Evolutionary conservation across 768 basidiomycete genomes (phyloP).

Genomic region (Mycena kentingensis): DNA sequence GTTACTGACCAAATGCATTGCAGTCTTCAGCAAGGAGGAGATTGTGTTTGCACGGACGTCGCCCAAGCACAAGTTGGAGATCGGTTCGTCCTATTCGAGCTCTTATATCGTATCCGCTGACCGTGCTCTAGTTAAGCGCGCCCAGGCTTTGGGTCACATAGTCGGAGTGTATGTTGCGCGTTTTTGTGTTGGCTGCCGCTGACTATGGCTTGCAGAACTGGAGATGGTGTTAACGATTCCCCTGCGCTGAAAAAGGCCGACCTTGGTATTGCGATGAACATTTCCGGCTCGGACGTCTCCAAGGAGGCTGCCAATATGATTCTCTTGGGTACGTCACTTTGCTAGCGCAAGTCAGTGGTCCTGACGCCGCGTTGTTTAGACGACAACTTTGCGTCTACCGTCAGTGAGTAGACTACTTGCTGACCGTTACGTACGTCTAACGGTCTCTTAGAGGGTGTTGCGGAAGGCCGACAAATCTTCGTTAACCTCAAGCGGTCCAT

Average conservation of each 20-base stretch:
- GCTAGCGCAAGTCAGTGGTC: not conserved
- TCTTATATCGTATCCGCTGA: conserved; percentile 5
- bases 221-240: conserved; percentile 74
- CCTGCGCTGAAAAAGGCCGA: conserved; percentile 74
- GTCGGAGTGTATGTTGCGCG: conserved; percentile 61
- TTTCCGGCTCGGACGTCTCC: conserved; percentile 69
- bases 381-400: conserved; percentile 73
- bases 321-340: conserved; percentile 50
- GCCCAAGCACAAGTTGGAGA: conserved; percentile 73
- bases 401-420: conserved; percentile 48
- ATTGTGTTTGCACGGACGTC: conserved; percentile 75
- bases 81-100: conserved; percentile 44
- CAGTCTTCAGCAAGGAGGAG: conserved; percentile 68
- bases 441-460: conserved; percentile 55
- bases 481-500: conserved; percentile 72
- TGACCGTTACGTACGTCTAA: not conserved
- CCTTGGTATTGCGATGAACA: conserved; percentile 75
- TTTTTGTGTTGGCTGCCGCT: conserved; percentile 3
- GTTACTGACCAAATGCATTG: conserved; percentile 1
- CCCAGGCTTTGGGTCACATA: conserved; percentile 69
- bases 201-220: conserved; percentile 48
- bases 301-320: conserved; percentile 80
- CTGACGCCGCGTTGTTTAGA: conserved; percentile 36
- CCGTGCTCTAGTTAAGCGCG: conserved; percentile 57
- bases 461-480: conserved; percentile 70